Conservation (phyloP, 2,329 filamentous ascomycete genomes). For the Clonostachys chloroleuca region DNA sequence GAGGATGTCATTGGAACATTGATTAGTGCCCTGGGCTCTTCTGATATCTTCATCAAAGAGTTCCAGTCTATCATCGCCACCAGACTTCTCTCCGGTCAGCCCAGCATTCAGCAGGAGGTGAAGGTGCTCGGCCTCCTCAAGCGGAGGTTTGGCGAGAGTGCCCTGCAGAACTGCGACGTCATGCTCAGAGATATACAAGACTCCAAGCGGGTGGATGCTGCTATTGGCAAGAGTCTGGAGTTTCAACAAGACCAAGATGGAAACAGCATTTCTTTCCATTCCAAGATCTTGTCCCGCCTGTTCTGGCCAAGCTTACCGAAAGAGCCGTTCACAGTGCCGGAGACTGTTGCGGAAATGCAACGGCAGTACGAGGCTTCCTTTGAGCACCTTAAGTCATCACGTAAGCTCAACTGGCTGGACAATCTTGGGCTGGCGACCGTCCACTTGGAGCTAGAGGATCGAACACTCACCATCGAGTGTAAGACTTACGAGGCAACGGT, state of each 20-base stretch:
- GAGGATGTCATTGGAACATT: conserved; percentile 91
- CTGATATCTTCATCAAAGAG: conserved; percentile 91
- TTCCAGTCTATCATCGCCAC: conserved; percentile 87
- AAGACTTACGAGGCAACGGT: conserved; percentile 84
- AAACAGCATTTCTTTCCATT: conserved; percentile 49
- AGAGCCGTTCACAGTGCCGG: conserved; percentile 63
- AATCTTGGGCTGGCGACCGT: conserved; percentile 77
- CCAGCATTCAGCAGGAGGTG: conserved; percentile 72
- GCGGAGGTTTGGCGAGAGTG: conserved; percentile 77
- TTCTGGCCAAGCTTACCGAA: conserved; percentile 86
- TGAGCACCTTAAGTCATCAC: conserved; percentile 72
- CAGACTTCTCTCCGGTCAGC: conserved; percentile 64
- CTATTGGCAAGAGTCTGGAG: conserved; percentile 47
- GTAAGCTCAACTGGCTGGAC: conserved; percentile 86
- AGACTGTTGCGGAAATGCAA: conserved; percentile 55
- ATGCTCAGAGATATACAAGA: conserved; percentile 95
- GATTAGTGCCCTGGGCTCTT: conserved; percentile 81
- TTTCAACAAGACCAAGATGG: conserved; percentile 5
- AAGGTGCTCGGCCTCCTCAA: conserved; percentile 85
- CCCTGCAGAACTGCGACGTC: conserved; percentile 90
- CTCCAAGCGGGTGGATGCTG: conserved; percentile 67
- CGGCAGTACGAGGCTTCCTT: conserved; percentile 71
- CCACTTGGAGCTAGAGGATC: conserved; percentile 78
- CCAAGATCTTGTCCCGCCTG: conserved; percentile 84
- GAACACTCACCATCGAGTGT: conserved; percentile 67